These are phyloP conservation scores for Pyrenochaeta sp. DNA, from an alignment of 2,329 filamentous ascomycete species.

Conservation along the genomic window DNA sequence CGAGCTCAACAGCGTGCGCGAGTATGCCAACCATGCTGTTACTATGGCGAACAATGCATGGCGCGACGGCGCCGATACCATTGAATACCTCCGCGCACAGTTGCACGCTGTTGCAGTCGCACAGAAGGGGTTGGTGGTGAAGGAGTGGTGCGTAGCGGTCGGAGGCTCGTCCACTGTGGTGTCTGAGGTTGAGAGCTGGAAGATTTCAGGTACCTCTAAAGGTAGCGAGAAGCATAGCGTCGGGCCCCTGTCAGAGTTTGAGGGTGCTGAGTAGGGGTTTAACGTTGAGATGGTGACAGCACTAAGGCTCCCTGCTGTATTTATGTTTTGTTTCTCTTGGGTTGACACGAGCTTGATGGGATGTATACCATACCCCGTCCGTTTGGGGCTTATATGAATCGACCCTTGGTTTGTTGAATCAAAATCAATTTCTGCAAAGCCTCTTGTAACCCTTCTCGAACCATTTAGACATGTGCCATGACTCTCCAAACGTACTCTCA, in stretches of 20 bases:
- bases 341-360: not conserved
- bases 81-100: not conserved
- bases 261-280: not conserved
- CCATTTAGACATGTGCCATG: not conserved
- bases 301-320: not conserved
- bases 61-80: not conserved
- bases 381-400: not conserved
- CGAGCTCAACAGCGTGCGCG: not conserved
- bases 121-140: not conserved
- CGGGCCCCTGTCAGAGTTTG: not conserved
- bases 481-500: too few species aligned
- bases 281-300: not conserved
- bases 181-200: not conserved
- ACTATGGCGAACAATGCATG: not conserved
- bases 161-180: not conserved
- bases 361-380: not conserved
- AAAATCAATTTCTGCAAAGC: not conserved
- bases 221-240: not conserved
- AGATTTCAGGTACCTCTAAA: not conserved
- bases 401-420: not conserved
- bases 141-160: not conserved
- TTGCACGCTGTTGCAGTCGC: not conserved
- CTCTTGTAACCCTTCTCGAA: not conserved
- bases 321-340: not conserved
- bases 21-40: not conserved